Evolutionary conservation across 2,329 filamentous ascomycete genomes (phyloP), one percentile per base, ranked within the genome.

Genomic region (Arthrobotrys entomopaga): DNA sequence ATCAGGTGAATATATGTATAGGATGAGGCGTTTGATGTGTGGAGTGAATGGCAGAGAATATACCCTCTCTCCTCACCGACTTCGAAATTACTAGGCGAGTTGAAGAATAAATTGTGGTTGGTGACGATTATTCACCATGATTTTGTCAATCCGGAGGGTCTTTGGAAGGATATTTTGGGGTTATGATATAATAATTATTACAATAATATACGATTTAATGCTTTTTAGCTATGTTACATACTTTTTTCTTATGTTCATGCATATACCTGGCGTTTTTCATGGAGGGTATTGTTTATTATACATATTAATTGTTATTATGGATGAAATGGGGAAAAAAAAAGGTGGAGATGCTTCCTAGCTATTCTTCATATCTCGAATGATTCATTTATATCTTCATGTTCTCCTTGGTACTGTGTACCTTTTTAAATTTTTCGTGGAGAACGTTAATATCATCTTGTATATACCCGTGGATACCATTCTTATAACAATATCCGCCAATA

Each of bases 1-100:
- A 53, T 60, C 11, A 53, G 10, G 19, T 8, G 20, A 16, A 43
- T 40, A 13, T 13, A 40, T n/a, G n/a, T 69, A 24, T 46, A 64
- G 67, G 95, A 98, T 80, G 95, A 99, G 84, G 94, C 95, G 0
- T 99, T 95, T 83, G 90, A 90, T 34, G 97, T 98, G 79, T 98
- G 94, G 91, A 87, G 85, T 48, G 95, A 98, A 83, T 99, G 95
- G 95, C 89, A 91, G 74, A 86, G 91, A 77, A 90, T 97, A 53
- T 98, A 97, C 81, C 88, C 88, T n/a, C 86, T 89, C 54, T 88
- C 87, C 4, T 90, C 89, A 1, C 85, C 87, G 59, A 93, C 89
- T 71, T 89, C 90, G 78, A 87, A 86, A 79, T 84, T 97, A 65
- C 83, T 99, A 49, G 87, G 90, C 75, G 81, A 83, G 4, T 85